Conservation (phyloP, 306 rosid genomes). For the Macrotyloma uniflorum region DNA sequence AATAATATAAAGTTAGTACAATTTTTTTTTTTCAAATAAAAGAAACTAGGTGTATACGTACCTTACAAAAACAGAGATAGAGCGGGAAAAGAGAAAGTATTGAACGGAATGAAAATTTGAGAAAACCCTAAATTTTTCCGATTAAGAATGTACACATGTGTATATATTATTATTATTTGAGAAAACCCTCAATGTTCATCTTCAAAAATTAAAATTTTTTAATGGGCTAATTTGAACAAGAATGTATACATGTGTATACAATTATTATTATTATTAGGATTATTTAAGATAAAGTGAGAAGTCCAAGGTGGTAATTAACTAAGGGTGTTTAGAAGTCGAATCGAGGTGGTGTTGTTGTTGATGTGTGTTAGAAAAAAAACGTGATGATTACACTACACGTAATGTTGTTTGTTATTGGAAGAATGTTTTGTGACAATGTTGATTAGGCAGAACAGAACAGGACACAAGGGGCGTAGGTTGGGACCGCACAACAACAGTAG, state of each 20-base stretch:
- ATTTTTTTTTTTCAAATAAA: not conserved
- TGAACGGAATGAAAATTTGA: not conserved
- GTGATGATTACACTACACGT: constrained; percentile 32
- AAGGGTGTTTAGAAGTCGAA: not conserved
- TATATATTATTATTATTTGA: not conserved
- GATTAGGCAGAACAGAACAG: constrained; percentile 34
- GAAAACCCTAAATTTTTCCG: not conserved
- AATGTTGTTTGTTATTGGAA: not conserved
- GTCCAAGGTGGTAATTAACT: not conserved
- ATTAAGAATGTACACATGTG: no score
- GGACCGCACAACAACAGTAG: constrained; percentile 46
- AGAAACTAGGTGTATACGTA: not conserved
- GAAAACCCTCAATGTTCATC: not conserved
- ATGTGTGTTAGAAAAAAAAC: not conserved
- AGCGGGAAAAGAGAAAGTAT: not conserved
- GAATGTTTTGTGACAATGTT: constrained; percentile 24
- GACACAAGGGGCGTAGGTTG: constrained; percentile 27
- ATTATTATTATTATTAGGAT: not conserved
- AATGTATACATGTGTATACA: not conserved
- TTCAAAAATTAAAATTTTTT: not conserved
- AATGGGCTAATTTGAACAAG: not conserved
- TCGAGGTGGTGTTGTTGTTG: not conserved
- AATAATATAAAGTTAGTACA: not conserved
- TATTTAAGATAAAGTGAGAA: not conserved
- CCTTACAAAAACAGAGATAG: not conserved